Evolutionary conservation across 257 asterid species (phyloP), one percentile per base, ranked within the genome.

Genomic region (Ocimum tenuiflorum): DNA sequence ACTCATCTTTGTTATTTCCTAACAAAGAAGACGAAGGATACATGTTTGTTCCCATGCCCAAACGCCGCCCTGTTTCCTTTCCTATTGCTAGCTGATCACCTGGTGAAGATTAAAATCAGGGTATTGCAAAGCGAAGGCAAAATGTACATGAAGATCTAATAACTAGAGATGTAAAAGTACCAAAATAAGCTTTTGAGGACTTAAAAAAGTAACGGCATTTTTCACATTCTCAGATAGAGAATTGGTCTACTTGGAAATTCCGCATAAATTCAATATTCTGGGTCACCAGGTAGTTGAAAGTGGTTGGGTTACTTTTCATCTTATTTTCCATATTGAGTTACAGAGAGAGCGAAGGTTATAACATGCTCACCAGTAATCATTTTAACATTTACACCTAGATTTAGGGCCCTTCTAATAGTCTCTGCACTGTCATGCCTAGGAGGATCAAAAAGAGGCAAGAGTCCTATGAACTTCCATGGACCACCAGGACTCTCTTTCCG

Each of bases 61-160:
- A 73, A 18, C 89, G 82, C 15, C 89, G 80, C 14, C 86, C 89
- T 39, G 89, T 83, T 71, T 83, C 89, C 77, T 83, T 83, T 38
- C 75, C 89, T 49, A 83, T 83, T 22, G 89, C 89, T 56, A 83
- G 84, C 73, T 83, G 89, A 76, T 83, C 89, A 49, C 88, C 88
- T 82, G 81, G 41, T 3, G 55, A 36, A 43, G 41, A 45, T 61
- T 39, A 18, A 41, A 15, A 46, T 19, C 65, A 67, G 46, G 69
- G 62, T 15, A 59, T n/a, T 17, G 55, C 7, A 72, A 38, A 0
- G 0, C 8, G 50, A 15, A 18, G 11, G 39, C n/a, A 59, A 59
- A 24, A 42, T 65, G 42, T 55, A 59, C 48, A 48, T 8, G 13
- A 39, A 42, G 38, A 64, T 67, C 27, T 50, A 45, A 50, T 31